Evolutionary conservation across 257 asterid species (phyloP), one percentile per base, ranked within the genome.

Genomic region (Solanum chiquidenum): DNA sequence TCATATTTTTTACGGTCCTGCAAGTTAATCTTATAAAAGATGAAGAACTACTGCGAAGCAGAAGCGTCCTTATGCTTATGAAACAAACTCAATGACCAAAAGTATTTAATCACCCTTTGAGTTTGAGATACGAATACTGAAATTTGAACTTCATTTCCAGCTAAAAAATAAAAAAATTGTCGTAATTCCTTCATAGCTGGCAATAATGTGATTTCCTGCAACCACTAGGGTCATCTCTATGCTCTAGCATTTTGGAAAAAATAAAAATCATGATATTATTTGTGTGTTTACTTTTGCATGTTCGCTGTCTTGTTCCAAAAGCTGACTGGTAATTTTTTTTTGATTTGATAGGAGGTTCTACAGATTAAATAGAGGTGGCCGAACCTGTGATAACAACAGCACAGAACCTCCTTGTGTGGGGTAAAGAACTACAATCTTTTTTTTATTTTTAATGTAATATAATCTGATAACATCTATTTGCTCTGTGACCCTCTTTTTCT

Each of bases 331-430:
- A 46, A 42, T 82, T 20, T 82, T 23, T 82, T 11, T 40, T 14
- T 72, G 7, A 42, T 49, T 86, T 89, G 58, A 86, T 34, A 96
- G 99, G 98, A 93, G 98, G 88, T 92, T 90, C 90, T 91, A 86
- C 75, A 92, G 90, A 89, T 29, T 46, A 49, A 94, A 86, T 82
- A 82, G 83, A 92, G 94, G 98, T 23, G 90, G 94, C 21, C 91
- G 88, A 86, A 91, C 88, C 66, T 96, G 99, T 89, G 90, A 93
- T 27, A 86, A 42, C 40, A 93, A 94, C 91, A 94, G 95, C 82
- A 96, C 92, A 4, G 89, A 90, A 86, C 98, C 98, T 68, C 99
- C 99, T 33, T 96, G 99, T 87, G 96, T 91, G 9, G 99, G 99
- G 98, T 96, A 89, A 91, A 93, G 76, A 84, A 60, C 82, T 49